phyloP scores from a whole-genome alignment of 331 rosid genomes.

The Quercus tomentella region DNA sequence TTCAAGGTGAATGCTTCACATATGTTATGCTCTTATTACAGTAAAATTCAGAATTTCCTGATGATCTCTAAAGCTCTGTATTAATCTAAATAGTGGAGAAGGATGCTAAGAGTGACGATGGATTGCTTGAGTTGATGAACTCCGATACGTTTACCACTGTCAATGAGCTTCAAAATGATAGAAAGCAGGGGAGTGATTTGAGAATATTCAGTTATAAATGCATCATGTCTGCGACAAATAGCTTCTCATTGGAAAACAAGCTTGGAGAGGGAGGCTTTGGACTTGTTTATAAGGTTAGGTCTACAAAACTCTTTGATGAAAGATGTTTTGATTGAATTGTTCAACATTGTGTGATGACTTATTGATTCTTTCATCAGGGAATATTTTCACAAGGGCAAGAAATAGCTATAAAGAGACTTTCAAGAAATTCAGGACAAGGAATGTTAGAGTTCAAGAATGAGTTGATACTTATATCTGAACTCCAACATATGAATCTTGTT shows the following conservation, averaged over 20 bases:
- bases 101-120: not conserved
- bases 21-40: not conserved
- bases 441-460: conserved; percentile 18
- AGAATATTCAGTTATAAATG: not conserved
- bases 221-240: not conserved
- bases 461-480: conserved; percentile 10
- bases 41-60: too few species aligned
- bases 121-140: too few species aligned
- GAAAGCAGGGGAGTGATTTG: not conserved
- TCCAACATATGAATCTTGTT: conserved; percentile 22
- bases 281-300: conserved; percentile 2
- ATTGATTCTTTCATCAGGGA: conserved; percentile 3
- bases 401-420: conserved; percentile 18
- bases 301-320: too few species aligned
- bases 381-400: not conserved
- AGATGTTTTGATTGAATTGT: not conserved
- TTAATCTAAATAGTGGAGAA: not conserved
- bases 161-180: not conserved
- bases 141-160: too few species aligned
- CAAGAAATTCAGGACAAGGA: conserved; percentile 21
- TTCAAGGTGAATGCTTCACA: not conserved
- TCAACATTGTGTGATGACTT: not conserved
- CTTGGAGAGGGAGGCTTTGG: conserved; percentile 21
- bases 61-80: not conserved
- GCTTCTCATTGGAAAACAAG: not conserved